Evolutionary conservation across 2,329 filamentous ascomycete species (phyloP).

Genomic region (Colletotrichum cereale): DNA sequence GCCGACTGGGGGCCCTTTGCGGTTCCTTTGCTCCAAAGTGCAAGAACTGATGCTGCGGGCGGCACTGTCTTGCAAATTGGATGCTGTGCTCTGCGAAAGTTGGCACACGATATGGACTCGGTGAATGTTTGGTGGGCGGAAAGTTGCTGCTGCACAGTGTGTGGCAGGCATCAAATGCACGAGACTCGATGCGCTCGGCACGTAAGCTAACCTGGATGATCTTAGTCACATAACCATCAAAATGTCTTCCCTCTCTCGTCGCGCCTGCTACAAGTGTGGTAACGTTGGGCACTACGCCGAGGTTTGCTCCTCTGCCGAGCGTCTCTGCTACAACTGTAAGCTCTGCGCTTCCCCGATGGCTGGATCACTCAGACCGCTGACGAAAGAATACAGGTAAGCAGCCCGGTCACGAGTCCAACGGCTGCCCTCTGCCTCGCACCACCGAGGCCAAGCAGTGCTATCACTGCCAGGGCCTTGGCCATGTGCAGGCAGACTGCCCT

Average conservation of each 20-base stretch:
- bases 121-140: not conserved
- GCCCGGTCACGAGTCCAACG: conserved; percentile 95
- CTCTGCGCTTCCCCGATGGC: conserved; percentile 40
- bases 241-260: conserved; percentile 86
- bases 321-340: conserved; percentile 99
- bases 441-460: conserved; percentile 99
- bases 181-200: conserved; percentile 25
- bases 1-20: not conserved
- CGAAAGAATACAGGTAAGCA: conserved; percentile 75
- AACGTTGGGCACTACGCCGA: conserved; percentile 86
- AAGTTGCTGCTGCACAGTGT: not conserved
- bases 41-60: not conserved
- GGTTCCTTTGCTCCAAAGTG: not conserved
- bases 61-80: not conserved
- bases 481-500: conserved; percentile 98
- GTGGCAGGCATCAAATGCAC: not conserved
- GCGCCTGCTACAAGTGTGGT: conserved; percentile 87
- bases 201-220: conserved; percentile 41
- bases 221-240: conserved; percentile 46
- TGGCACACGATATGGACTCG: not conserved
- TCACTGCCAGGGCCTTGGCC: conserved; percentile 97
- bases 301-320: conserved; percentile 97
- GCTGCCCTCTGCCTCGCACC: conserved; percentile 94
- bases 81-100: not conserved
- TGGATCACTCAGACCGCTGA: conserved; percentile 2